Evolutionary conservation across 441 rosid genomes (phyloP).

Genomic region (Metrosideros polymorpha): DNA sequence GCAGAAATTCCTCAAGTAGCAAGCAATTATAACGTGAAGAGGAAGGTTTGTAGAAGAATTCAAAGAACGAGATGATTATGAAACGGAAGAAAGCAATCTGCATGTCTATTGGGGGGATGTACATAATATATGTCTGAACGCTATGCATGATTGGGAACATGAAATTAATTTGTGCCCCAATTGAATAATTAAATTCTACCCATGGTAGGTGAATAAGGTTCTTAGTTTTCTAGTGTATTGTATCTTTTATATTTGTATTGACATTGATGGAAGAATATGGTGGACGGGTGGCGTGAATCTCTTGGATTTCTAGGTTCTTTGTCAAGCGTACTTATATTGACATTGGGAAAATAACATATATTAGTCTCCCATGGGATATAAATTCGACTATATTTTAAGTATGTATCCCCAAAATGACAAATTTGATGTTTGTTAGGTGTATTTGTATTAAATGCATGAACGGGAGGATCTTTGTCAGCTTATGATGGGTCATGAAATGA

Average conservation of each 20-base stretch:
- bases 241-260: not conserved
- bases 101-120: not conserved
- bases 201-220: not conserved
- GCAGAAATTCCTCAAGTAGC: slow-evolving; percentile 2
- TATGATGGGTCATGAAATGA: not conserved
- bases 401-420: not conserved
- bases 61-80: slow-evolving; percentile 17
- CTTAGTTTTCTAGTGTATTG: not conserved
- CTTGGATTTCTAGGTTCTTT: not conserved
- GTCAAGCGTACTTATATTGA: not conserved
- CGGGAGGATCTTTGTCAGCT: not conserved
- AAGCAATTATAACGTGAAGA: slow-evolving; percentile 31
- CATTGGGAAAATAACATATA: not conserved
- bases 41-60: slow-evolving; percentile 10
- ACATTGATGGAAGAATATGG: not conserved
- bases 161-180: not conserved
- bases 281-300: not conserved
- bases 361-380: not conserved
- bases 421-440: not conserved
- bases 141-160: not conserved
- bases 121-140: not conserved
- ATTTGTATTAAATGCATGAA: not conserved
- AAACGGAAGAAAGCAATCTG: slow-evolving; percentile 4
- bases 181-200: not conserved
- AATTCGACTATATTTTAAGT: not conserved